A percentile compares a stretch with the other conserved stretches of the same genome.
Evolutionary conservation across 257 asterid species (phyloP).

Genomic region (Henckelia pumila): DNA sequence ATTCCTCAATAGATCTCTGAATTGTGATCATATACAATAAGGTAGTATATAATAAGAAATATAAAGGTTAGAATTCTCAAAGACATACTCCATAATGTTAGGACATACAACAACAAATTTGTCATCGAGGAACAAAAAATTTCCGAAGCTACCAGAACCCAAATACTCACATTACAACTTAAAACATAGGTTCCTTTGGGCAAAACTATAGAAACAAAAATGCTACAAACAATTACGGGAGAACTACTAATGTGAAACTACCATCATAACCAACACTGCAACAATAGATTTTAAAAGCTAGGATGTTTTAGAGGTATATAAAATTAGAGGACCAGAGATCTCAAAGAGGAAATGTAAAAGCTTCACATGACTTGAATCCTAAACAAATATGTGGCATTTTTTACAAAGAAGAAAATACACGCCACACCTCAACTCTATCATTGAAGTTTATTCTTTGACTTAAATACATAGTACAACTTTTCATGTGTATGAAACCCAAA

Average conservation of each 20-base stretch:
- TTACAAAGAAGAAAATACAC: no score
- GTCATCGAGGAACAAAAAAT: neutral
- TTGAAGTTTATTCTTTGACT: neutral
- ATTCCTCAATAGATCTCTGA: conserved; percentile 71
- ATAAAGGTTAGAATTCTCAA: neutral
- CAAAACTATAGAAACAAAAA: no score
- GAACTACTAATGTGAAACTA: neutral
- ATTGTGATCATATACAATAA: conserved; percentile 15
- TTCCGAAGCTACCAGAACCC: neutral
- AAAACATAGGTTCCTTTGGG: neutral
- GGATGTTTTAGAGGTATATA: neutral
- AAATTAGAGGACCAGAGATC: neutral
- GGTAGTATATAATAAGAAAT: conserved; percentile 22
- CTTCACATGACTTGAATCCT: neutral
- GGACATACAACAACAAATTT: conserved; percentile 5
- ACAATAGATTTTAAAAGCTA: neutral
- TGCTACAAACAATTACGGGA: neutral
- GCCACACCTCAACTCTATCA: neutral
- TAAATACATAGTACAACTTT: neutral
- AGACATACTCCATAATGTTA: conserved; percentile 1
- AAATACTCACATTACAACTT: neutral
- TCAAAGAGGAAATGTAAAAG: neutral
- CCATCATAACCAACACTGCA: neutral
- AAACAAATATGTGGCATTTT: conserved; percentile 1
- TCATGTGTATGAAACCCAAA: neutral